These are phyloP conservation scores for Kuraishia piskuri DNA, from an alignment of 805 yeast genomes.

Conservation along the genomic window DNA sequence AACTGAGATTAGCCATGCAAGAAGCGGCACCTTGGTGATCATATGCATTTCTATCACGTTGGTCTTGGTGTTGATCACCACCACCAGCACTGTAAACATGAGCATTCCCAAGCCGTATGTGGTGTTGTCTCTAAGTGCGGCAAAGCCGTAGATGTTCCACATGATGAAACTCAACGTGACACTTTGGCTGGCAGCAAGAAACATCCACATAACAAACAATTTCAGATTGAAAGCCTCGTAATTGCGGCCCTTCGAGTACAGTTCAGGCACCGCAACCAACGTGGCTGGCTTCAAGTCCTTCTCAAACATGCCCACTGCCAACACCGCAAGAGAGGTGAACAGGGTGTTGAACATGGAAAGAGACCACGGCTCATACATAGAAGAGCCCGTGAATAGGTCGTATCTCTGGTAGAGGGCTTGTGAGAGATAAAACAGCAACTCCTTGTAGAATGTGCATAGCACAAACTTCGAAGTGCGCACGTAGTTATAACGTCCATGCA, in stretches of 20 bases:
- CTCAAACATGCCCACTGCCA: constrained; percentile 93
- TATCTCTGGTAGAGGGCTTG: constrained; percentile 83
- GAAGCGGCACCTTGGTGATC: constrained; percentile 58
- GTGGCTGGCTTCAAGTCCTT: constrained; percentile 86
- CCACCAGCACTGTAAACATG: constrained; percentile 62
- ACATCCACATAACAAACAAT: constrained; percentile 71
- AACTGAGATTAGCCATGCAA: constrained; percentile 60
- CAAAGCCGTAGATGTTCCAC: constrained; percentile 62
- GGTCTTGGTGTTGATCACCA: constrained; percentile 68
- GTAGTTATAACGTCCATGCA: constrained; percentile 95
- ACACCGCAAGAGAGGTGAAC: constrained; percentile 86
- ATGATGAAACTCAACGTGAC: constrained; percentile 60
- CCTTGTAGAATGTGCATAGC: constrained; percentile 91
- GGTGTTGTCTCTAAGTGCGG: constrained; percentile 62
- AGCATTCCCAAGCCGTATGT: constrained; percentile 77
- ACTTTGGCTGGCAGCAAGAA: constrained; percentile 66
- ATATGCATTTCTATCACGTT: constrained; percentile 76
- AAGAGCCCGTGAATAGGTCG: constrained; percentile 86
- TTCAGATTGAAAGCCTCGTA: constrained; percentile 66
- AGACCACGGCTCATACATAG: constrained; percentile 93
- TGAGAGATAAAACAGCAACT: constrained; percentile 78
- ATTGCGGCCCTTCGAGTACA: constrained; percentile 69
- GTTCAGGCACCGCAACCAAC: constrained; percentile 82
- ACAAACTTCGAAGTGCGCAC: constrained; percentile 88
- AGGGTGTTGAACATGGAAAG: constrained; percentile 94